Percentiles rank a stretch among this genome's conserved stretches.
These are phyloP conservation scores for Fonsecaea nubica DNA, from an alignment of 2,329 filamentous ascomycete species.

Conservation along the genomic window DNA sequence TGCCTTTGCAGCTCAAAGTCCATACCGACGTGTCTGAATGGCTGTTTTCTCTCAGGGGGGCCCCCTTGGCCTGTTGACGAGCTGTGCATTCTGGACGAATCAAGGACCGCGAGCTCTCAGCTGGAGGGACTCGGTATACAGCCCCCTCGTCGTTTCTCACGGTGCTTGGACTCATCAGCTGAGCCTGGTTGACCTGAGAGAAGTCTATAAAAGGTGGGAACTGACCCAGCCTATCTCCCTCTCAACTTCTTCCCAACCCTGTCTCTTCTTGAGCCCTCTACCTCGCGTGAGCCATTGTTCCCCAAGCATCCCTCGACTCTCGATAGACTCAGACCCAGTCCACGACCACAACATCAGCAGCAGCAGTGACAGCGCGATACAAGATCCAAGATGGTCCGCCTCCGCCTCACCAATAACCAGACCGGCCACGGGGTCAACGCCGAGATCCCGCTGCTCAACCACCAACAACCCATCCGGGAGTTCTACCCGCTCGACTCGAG, in stretches of 20 bases:
- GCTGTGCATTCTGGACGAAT: neutral
- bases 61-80: neutral
- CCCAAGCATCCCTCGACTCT: neutral
- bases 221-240: neutral
- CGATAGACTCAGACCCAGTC: neutral
- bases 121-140: neutral
- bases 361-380: too few relatives aligned
- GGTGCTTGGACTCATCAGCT: slow-evolving; percentile 1
- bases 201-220: neutral
- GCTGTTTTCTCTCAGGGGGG: neutral
- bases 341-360: neutral
- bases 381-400: slow-evolving; percentile 2
- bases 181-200: slow-evolving; percentile 1
- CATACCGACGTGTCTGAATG: neutral
- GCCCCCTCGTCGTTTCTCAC: neutral
- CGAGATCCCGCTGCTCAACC: neutral
- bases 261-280: neutral
- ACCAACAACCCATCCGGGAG: neutral
- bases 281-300: neutral
- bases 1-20: neutral
- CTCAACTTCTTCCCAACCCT: neutral
- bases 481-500: neutral
- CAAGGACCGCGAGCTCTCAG: neutral
- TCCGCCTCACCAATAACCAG: neutral
- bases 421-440: neutral